A percentile compares a stretch with the other conserved stretches of the same genome.
These are phyloP conservation scores for Malassezia psittaci DNA, from an alignment of 1,284 basidiomycete genomes.

Conservation along the genomic window DNA sequence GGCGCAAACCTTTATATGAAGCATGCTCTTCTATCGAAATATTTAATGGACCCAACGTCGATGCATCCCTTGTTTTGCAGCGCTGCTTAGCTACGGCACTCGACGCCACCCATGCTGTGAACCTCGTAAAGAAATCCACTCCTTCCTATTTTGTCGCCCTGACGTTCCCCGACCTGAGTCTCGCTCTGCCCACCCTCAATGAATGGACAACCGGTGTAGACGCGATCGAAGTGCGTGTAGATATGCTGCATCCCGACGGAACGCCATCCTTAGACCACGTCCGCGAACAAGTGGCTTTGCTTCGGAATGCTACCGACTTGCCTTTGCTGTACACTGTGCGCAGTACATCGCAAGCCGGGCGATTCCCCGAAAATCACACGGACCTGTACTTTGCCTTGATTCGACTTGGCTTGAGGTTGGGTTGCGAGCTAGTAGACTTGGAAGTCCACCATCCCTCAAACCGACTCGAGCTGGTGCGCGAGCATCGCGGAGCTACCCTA, in stretches of 20 bases:
- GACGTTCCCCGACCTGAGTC: slow-evolving; percentile 76
- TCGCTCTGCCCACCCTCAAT: slow-evolving; percentile 62
- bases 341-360: slow-evolving; percentile 77
- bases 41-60: slow-evolving; percentile 1
- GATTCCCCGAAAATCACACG: slow-evolving; percentile 69
- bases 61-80: neutral
- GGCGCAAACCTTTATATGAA: slow-evolving; percentile 78
- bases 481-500: slow-evolving; percentile 62
- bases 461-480: slow-evolving; percentile 57
- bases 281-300: slow-evolving; percentile 65
- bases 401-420: slow-evolving; percentile 67
- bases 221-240: slow-evolving; percentile 84
- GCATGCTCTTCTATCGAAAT: slow-evolving; percentile 68
- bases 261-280: slow-evolving; percentile 65
- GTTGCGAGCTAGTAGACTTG: slow-evolving; percentile 85
- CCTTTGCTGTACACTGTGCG: slow-evolving; percentile 89
- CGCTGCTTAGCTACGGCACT: slow-evolving; percentile 4
- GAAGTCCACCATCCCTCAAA: slow-evolving; percentile 68
- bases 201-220: slow-evolving; percentile 74
- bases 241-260: slow-evolving; percentile 62
- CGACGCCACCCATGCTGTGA: neutral
- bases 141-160: slow-evolving; percentile 77
- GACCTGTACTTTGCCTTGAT: slow-evolving; percentile 70
- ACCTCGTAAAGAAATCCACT: neutral
- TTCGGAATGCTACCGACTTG: slow-evolving; percentile 66